Evolutionary conservation across 1,284 basidiomycete genomes (phyloP).

Genomic region (Golubevia sp.): DNA sequence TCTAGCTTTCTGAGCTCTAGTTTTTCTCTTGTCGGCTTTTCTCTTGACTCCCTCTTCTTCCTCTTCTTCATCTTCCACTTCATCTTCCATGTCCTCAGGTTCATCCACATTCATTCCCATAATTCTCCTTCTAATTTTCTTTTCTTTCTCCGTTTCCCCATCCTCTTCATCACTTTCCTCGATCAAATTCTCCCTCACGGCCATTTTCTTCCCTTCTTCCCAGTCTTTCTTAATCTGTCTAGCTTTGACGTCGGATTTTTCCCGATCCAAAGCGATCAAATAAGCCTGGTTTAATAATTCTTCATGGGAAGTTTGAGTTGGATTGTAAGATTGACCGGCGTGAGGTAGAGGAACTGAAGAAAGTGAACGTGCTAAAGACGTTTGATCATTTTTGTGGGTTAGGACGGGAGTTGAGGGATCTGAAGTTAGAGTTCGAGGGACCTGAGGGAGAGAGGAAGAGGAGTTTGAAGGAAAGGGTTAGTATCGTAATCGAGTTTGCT

Average conservation of each 20-base stretch:
- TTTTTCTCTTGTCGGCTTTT: slow-evolving; percentile 5
- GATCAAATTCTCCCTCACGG: slow-evolving; percentile 27
- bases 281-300: slow-evolving; percentile 75
- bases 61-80: slow-evolving; percentile 52
- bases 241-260: slow-evolving; percentile 67
- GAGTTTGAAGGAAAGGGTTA: no score
- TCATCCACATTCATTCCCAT: slow-evolving; percentile 72
- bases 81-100: slow-evolving; percentile 63
- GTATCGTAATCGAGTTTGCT: no score
- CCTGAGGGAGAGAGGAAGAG: not conserved
- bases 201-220: slow-evolving; percentile 40
- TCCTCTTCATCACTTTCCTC: slow-evolving; percentile 25
- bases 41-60: slow-evolving; percentile 50
- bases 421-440: not conserved
- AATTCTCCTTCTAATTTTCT: slow-evolving; percentile 2
- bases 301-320: slow-evolving; percentile 75
- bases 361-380: slow-evolving; percentile 21
- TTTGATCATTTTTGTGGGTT: slow-evolving; percentile 25
- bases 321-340: slow-evolving; percentile 92
- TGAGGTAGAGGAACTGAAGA: slow-evolving; percentile 78
- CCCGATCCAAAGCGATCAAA: slow-evolving; percentile 68
- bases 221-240: slow-evolving; percentile 60
- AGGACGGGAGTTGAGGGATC: not conserved
- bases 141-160: slow-evolving; percentile 9
- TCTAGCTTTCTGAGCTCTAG: not conserved